Conservation (phyloP, 1,139 yeast genomes). For the Scheffersomyces lignicola region DNA sequence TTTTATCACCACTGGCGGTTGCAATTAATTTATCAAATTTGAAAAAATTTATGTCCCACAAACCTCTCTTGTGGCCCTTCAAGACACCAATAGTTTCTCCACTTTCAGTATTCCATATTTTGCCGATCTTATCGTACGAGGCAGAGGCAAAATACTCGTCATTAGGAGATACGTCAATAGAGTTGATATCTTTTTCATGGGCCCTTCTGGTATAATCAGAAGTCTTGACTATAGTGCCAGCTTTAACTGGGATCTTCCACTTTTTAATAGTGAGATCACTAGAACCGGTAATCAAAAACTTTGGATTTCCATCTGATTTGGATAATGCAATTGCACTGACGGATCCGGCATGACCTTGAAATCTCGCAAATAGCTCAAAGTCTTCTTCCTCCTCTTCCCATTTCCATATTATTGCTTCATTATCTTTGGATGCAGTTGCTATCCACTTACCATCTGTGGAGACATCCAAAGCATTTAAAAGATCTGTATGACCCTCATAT, state of each 20-base stretch:
- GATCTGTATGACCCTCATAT: conserved; percentile 80
- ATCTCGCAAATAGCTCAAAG: conserved; percentile 59
- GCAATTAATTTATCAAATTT: conserved; percentile 72
- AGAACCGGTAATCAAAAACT: conserved; percentile 80
- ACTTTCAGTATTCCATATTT: conserved; percentile 77
- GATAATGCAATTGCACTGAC: conserved; percentile 84
- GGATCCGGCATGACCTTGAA: conserved; percentile 84
- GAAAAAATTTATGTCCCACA: conserved; percentile 88
- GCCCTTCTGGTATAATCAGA: conserved; percentile 92
- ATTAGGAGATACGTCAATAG: conserved; percentile 84
- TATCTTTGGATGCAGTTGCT: conserved; percentile 92
- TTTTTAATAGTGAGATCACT: conserved; percentile 87
- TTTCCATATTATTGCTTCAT: conserved; percentile 81
- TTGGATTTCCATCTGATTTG: conserved; percentile 59
- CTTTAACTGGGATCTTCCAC: conserved; percentile 66
- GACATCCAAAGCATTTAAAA: conserved; percentile 77
- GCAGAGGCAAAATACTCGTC: conserved; percentile 90
- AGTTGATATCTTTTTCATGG: conserved; percentile 93
- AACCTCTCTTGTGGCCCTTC: conserved; percentile 89
- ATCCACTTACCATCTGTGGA: conserved; percentile 83
- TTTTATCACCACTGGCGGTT: conserved; percentile 89
- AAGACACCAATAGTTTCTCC: conserved; percentile 87
- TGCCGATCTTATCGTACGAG: conserved; percentile 90
- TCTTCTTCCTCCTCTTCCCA: conserved; percentile 40
- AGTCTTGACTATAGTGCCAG: conserved; percentile 35